Percentiles rank a stretch among this genome's conserved stretches.
Conservation (phyloP, 495 filamentous ascomycete species). For the Penicillium pulvis region DNA sequence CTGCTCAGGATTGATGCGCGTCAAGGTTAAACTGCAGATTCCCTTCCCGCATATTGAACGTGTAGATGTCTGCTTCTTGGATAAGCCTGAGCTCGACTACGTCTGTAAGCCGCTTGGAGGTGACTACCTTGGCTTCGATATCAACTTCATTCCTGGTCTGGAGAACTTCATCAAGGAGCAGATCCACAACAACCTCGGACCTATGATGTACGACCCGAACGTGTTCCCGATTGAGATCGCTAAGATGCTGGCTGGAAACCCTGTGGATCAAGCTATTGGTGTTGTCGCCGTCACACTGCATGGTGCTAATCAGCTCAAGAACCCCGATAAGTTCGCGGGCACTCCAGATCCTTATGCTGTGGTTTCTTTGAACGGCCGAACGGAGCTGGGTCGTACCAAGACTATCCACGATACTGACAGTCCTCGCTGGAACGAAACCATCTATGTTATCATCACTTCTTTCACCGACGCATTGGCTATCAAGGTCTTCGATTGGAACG, state of each 20-base stretch:
- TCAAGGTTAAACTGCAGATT: slow-evolving; percentile 96
- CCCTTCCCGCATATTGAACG: slow-evolving; percentile 93
- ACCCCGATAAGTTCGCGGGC: slow-evolving; percentile 89
- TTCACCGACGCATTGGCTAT: slow-evolving; percentile 84
- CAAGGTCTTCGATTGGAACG: slow-evolving; percentile 89
- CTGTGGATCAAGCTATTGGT: slow-evolving; percentile 94
- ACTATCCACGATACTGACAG: slow-evolving; percentile 79
- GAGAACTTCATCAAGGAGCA: slow-evolving; percentile 93
- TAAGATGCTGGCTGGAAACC: slow-evolving; percentile 95
- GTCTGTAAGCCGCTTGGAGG: slow-evolving; percentile 97
- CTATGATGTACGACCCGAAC: slow-evolving; percentile 97
- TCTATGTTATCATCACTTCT: slow-evolving; percentile 90
- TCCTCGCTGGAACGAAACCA: slow-evolving; percentile 94
- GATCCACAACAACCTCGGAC: slow-evolving; percentile 86
- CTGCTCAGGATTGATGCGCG: slow-evolving; percentile 88
- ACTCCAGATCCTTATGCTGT: slow-evolving; percentile 91
- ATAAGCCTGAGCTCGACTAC: slow-evolving; percentile 80
- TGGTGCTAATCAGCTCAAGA: slow-evolving; percentile 88
- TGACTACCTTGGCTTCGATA: slow-evolving; percentile 93
- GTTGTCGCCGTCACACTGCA: slow-evolving; percentile 90
- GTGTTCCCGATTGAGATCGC: slow-evolving; percentile 98
- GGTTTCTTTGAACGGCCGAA: slow-evolving; percentile 81
- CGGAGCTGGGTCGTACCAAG: slow-evolving; percentile 84
- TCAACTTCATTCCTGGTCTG: slow-evolving; percentile 96
- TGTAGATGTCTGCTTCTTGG: slow-evolving; percentile 87